Percentiles rank a stretch among this genome's conserved stretches.
phyloP scores from a whole-genome alignment of 2,329 filamentous ascomycete species.

The Coniochaeta pulveracea region DNA sequence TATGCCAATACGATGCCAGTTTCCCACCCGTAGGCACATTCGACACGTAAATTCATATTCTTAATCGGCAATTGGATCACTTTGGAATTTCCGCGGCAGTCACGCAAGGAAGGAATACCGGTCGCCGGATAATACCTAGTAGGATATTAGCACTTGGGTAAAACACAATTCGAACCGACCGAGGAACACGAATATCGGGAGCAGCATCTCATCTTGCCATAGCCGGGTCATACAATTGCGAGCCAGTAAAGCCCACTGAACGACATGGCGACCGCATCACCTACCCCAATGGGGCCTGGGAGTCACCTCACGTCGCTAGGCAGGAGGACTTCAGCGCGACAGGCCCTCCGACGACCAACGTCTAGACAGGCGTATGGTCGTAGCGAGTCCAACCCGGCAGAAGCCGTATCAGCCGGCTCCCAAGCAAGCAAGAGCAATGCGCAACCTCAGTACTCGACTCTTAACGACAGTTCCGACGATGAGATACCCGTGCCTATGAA shows the following conservation, averaged over 20 bases:
- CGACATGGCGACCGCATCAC: conserved; percentile 41
- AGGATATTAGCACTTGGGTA: too few species aligned
- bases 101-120: too few species aligned
- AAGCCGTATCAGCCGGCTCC: conserved; percentile 12
- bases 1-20: conserved; percentile 20
- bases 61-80: too few species aligned
- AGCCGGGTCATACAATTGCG: too few species aligned
- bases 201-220: too few species aligned
- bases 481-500: conserved; percentile 88
- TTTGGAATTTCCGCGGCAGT: too few species aligned
- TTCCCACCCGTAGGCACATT: conserved; percentile 24
- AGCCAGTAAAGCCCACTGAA: conserved; percentile 10
- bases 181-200: too few species aligned
- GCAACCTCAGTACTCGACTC: conserved; percentile 32
- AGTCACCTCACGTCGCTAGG: conserved; percentile 32
- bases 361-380: conserved; percentile 33
- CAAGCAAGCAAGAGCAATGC: conserved; percentile 15
- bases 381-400: conserved; percentile 30
- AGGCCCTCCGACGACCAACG: conserved; percentile 37
- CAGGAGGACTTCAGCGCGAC: conserved; percentile 44
- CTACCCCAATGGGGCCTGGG: conserved; percentile 38
- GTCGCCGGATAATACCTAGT: too few species aligned
- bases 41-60: conserved; percentile 27
- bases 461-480: conserved; percentile 86
- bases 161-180: conserved; percentile 17